phyloP scores from a whole-genome alignment of 345 rosid species.

The Trapa incisa region DNA sequence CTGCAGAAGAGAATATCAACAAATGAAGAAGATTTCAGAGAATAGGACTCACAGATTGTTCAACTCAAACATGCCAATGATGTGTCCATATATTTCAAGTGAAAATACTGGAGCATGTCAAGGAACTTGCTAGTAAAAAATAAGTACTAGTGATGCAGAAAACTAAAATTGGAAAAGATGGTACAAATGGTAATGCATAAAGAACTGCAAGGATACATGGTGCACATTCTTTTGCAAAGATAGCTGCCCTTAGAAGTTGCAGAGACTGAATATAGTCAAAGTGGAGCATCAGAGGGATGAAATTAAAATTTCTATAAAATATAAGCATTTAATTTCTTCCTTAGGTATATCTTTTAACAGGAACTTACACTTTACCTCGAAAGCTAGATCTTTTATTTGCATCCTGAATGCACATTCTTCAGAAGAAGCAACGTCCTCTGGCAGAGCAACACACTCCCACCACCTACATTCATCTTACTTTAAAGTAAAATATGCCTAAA shows the following conservation, averaged over 20 bases:
- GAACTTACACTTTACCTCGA: conserved; percentile 25
- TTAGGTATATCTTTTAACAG: not conserved
- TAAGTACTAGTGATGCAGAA: not conserved
- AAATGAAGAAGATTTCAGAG: not conserved
- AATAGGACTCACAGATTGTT: conserved; percentile 71
- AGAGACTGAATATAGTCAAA: conserved; percentile 43
- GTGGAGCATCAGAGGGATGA: conserved; percentile 7
- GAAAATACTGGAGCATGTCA: conserved; percentile 66
- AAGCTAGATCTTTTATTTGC: conserved; percentile 70
- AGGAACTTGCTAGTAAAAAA: conserved; percentile 25
- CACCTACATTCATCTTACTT: conserved; percentile 37
- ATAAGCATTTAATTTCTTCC: not conserved
- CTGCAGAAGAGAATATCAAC: not conserved
- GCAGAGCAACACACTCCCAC: conserved; percentile 88
- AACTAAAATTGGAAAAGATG: not conserved
- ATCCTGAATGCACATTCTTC: conserved; percentile 61
- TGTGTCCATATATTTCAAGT: conserved; percentile 77
- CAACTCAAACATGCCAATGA: conserved; percentile 93
- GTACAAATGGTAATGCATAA: not conserved
- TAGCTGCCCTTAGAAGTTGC: conserved; percentile 66
- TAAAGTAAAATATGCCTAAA: not conserved
- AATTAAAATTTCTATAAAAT: not conserved
- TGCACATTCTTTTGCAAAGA: conserved; percentile 73
- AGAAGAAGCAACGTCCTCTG: conserved; percentile 63
- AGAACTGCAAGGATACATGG: conserved; percentile 48